Evolutionary conservation across 306 rosid genomes (phyloP), one percentile per base, ranked within the genome.

Genomic region (Cercis canadensis): DNA sequence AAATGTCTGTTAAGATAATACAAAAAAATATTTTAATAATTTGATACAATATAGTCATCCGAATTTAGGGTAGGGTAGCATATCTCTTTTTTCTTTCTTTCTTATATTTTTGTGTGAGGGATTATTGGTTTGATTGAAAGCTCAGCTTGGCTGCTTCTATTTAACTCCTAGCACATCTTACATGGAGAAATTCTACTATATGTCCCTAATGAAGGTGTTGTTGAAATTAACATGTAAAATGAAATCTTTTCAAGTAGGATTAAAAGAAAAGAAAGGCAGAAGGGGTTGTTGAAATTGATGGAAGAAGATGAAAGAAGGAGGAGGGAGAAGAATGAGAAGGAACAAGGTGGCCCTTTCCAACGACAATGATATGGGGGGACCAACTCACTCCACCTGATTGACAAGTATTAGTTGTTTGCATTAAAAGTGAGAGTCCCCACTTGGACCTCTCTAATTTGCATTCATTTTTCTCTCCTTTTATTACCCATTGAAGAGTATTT

Each of bases 301-400:
- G 39, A 60, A 11, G 61, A 51, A 59, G 13, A 57, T 72, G 63
- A 69, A 68, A 65, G 40, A 21, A 62, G 62, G 67, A 60, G 40
- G 68, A n/a, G n/a, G n/a, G n/a, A n/a, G n/a, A 62, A 32, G 65
- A 36, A 24, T 24, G 29, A 73, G 74, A 39, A 80, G 57, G 34
- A 76, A 64, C 58, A 56, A 49, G 36, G 50, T 66, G 64, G 70
- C 54, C 49, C 76, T 75, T 78, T 74, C 46, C 40, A 71, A 67
- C 61, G 66, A 50, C 76, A 71, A 75, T 79, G 71, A 75, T 79
- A 79, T 34, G 54, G 75, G 41, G 76, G 84, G 87, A 32, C 79
- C 87, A 62, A 43, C 74, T 73, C 84, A 70, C 79, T 56, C 29
- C 62, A 65, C 67, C 57, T 60, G 0, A 70, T 78, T 78, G 45